Evolutionary conservation across 2,329 filamentous ascomycete genomes (phyloP).

Genomic region (Colletotrichum tabaci): DNA sequence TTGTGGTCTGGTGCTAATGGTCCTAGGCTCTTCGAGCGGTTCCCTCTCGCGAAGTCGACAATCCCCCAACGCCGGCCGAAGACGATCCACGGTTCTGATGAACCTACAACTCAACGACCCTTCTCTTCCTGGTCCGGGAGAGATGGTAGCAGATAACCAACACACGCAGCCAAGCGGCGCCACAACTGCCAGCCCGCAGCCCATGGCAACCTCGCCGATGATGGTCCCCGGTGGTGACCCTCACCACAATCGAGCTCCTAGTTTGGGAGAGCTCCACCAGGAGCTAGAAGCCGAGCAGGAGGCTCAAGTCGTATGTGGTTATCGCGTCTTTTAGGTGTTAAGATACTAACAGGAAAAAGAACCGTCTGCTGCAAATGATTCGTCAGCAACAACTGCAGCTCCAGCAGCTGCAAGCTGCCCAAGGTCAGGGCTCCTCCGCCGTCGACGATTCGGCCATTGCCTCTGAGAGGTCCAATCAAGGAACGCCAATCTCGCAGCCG

Average conservation of each 20-base stretch:
- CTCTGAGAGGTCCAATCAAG: conserved; percentile 61
- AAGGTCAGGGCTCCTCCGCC: conserved; percentile 55
- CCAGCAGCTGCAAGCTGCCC: conserved; percentile 68
- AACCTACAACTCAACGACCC: conserved; percentile 83
- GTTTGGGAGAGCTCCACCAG: conserved; percentile 83
- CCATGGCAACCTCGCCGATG: conserved; percentile 64
- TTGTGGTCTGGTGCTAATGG: conserved; percentile 1
- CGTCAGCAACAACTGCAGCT: conserved; percentile 81
- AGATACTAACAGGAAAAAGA: conserved; percentile 60
- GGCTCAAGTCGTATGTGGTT: conserved; percentile 75
- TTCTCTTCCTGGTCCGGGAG: conserved; percentile 75
- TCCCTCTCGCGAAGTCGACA: conserved; percentile 63
- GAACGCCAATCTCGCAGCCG: conserved; percentile 55
- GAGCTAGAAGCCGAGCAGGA: conserved; percentile 86
- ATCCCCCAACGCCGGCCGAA: conserved; percentile 67
- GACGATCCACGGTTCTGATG: conserved; percentile 79
- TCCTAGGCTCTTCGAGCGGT: conserved; percentile 65
- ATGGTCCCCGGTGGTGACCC: conserved; percentile 61
- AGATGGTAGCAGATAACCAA: conserved; percentile 71
- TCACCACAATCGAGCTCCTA: conserved; percentile 77
- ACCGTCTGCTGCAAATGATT: conserved; percentile 84
- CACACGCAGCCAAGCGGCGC: conserved; percentile 47
- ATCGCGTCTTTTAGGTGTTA: not conserved
- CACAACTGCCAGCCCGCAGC: conserved; percentile 59
- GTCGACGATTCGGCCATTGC: conserved; percentile 65